phyloP scores from a whole-genome alignment of 768 basidiomycete species.

The Phlegmacium glaucopus region DNA sequence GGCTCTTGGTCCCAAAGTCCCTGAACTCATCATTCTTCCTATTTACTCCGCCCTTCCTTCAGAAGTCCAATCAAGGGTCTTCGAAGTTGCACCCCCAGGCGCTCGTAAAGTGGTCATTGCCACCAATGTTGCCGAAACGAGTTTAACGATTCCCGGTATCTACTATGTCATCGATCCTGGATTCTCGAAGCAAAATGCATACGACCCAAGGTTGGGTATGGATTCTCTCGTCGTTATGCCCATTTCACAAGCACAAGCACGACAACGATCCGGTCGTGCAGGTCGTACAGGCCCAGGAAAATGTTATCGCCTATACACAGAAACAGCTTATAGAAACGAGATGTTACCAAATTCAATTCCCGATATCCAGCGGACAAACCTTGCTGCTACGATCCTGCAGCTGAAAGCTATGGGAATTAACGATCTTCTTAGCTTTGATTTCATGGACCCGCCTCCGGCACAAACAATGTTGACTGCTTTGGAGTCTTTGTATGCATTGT shows the following conservation, averaged over 20 bases:
- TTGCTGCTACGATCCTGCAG: constrained; percentile 89
- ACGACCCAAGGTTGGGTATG: constrained; percentile 96
- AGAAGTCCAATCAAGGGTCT: constrained; percentile 96
- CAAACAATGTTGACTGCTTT: constrained; percentile 96
- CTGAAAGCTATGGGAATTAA: constrained; percentile 99
- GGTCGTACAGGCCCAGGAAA: constrained; percentile 98
- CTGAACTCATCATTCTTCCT: constrained; percentile 93
- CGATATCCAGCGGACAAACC: constrained; percentile 94
- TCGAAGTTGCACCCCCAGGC: constrained; percentile 96
- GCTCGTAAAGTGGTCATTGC: constrained; percentile 99
- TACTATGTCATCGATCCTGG: constrained; percentile 99
- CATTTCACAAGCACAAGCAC: constrained; percentile 97
- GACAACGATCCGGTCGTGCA: constrained; percentile 93
- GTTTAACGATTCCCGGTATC: constrained; percentile 96
- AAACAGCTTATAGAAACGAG: constrained; percentile 97
- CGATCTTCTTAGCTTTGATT: constrained; percentile 95
- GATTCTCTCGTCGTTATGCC: constrained; percentile 98
- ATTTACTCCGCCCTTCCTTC: constrained; percentile 98
- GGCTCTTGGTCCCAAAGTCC: constrained; percentile 96
- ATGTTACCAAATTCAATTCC: constrained; percentile 98
- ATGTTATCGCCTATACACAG: constrained; percentile 96
- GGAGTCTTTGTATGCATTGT: constrained; percentile 91
- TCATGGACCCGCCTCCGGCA: constrained; percentile 98
- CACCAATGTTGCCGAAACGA: constrained; percentile 99
- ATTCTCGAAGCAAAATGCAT: constrained; percentile 98